Evolutionary conservation across 1,284 basidiomycete genomes (phyloP).

Genomic region (Ganoderma multipileum): DNA sequence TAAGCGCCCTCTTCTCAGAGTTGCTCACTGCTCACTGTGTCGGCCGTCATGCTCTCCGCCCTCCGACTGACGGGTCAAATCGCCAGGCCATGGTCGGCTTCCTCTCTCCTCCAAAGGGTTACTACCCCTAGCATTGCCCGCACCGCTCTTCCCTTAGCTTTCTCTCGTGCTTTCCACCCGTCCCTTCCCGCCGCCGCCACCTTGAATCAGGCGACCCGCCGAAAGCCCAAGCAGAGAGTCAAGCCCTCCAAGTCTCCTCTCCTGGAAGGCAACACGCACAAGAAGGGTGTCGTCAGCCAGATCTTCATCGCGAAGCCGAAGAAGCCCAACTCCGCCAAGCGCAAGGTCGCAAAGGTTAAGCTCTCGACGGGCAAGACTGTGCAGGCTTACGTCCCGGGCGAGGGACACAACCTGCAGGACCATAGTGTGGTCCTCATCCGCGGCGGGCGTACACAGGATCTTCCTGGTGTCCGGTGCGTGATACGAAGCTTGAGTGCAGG

Average conservation of each 20-base stretch:
- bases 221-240: slow-evolving; percentile 58
- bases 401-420: slow-evolving; percentile 98
- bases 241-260: slow-evolving; percentile 77
- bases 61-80: slow-evolving; percentile 44
- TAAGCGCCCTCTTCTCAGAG: slow-evolving; percentile 1
- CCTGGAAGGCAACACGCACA: slow-evolving; percentile 80
- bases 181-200: slow-evolving; percentile 67
- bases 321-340: slow-evolving; percentile 99
- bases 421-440: slow-evolving; percentile 95
- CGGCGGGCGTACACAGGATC: slow-evolving; percentile 96
- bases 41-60: slow-evolving; percentile 51
- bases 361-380: slow-evolving; percentile 89
- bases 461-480: slow-evolving; percentile 92
- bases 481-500: not conserved
- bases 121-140: slow-evolving; percentile 21
- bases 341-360: slow-evolving; percentile 96
- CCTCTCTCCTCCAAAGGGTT: slow-evolving; percentile 19
- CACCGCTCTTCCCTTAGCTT: slow-evolving; percentile 24
- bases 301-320: slow-evolving; percentile 91
- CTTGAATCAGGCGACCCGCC: slow-evolving; percentile 83
- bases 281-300: slow-evolving; percentile 89
- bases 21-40: slow-evolving; percentile 6
- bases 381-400: slow-evolving; percentile 96
- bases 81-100: slow-evolving; percentile 29
- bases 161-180: slow-evolving; percentile 67